Base-by-base conservation (phyloP, 768 basidiomycete species). In the Kwoniella botswanensis region DNA sequence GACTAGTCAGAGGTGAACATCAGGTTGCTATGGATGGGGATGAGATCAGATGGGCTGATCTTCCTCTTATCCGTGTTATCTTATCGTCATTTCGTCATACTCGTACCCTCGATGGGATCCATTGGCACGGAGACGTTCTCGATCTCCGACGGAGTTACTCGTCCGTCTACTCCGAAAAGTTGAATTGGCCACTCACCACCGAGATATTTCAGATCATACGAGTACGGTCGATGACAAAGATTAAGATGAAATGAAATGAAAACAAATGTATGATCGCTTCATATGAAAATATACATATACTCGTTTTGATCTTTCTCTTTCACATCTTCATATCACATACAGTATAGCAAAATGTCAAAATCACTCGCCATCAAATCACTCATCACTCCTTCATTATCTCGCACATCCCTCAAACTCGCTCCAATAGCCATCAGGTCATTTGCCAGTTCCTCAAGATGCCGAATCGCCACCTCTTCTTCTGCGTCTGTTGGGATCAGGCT, bases 361-460 rank as follows among this genome's bases (percentile, higher is more conserved):
- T 24, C 65, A 43, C n/a, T 35, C 35, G 43, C 46, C 41, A 41
- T 59, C 17, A 42, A 58, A 60, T 53, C 63, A 15, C 58, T 66
- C 24, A 43, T 65, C 18, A 61, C 69, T 41, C 46, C 70, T 17
- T 54, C 70, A 13, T 54, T 65, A 13, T 71, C 70, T 17, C 64
- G 65, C 13, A 21, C 58, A 22, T 26, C 29, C 43, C 46, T 26
- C 46, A 41, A 35, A 21, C 41, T 24, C 70, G 41, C 18, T n/a
- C 43, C 29, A 56, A 42, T 43, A 22, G 58, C 42, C 24, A 22
- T 52, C 17, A 59, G 71, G 55, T 67, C 71, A 15, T 63, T 71
- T 15, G 52, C 53, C 17, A 63, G 65, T 44, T 62, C 56, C 12
- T 57, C 65, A 26, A 56, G 56, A 41, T 11, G 15, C n/a, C 42